Base-by-base conservation (phyloP, 1,139 yeast species). In the Fermentozyma sake region DNA sequence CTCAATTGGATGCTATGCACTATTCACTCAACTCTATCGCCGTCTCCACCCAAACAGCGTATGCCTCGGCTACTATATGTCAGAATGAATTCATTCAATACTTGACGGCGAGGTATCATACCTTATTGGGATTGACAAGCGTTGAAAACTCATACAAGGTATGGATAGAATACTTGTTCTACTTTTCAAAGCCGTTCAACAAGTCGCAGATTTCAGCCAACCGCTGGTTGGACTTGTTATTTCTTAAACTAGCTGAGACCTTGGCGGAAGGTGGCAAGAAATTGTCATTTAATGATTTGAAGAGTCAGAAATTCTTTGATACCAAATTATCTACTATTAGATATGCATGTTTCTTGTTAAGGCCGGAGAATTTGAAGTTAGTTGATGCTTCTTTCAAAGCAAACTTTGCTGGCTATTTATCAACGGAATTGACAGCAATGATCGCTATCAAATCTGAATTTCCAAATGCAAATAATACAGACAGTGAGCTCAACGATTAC, bases 181-280 rank as follows among this genome's bases (percentile, higher is more conserved):
- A 48, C 22, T 46, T 48, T 28, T 44, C 44, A 13, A 41, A 33
- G 16, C 62, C 63, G 7, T 62, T 61, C 34, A 32, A 38, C 14
- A 58, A 55, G 34, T 52, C 65, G 5, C 60, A 61, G 25, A 55
- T 62, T 13, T 55, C 65, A 2, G 68, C 61, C 3, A 54, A 55
- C 28, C 45, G 52, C 30, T 67, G 73, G 73, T 44, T 61, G n/a
- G 61, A 55, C 15, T 42, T 56, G 18, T 38, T 64, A 23, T 54
- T 48, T 32, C 41, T 40, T 16, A 48, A 52, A 27, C 47, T 61
- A 18, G 48, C 61, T 8, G 26, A 34, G 12, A 32, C 39, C 9
- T 41, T 61, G 27, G 37, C 56, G 9, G 39, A 44, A 9, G 42
- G 46, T 16, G 60, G 59, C 14, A 38, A 41, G 4, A 20, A 21